phyloP scores from a whole-genome alignment of 2,329 filamentous ascomycete species.

The Phyllosticta capitalensis region DNA sequence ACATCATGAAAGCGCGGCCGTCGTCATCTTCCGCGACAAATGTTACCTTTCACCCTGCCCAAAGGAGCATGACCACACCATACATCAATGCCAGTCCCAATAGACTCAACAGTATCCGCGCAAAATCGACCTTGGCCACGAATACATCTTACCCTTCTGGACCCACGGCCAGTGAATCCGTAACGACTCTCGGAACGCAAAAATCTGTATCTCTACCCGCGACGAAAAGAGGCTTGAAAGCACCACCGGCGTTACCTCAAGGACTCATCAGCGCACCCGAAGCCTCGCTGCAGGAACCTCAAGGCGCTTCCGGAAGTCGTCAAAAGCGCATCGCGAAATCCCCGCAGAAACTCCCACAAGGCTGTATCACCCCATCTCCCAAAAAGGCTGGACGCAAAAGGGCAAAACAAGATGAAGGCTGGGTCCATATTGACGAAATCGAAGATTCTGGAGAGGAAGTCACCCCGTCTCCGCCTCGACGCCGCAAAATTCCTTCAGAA shows the following conservation, averaged over 20 bases:
- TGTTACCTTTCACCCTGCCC: neutral
- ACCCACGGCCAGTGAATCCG: neutral
- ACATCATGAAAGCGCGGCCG: neutral
- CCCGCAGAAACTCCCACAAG: neutral
- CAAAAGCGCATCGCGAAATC: neutral
- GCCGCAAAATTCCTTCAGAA: conserved; percentile 1
- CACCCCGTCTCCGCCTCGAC: conserved; percentile 27
- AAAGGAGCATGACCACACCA: neutral
- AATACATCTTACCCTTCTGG: neutral
- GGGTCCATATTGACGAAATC: conserved; percentile 29
- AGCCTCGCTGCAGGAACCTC: neutral
- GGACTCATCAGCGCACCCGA: neutral
- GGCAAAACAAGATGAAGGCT: conserved; percentile 7
- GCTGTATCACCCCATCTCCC: neutral
- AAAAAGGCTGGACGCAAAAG: neutral
- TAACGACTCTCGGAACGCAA: neutral
- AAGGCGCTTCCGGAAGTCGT: neutral
- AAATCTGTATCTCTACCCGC: neutral
- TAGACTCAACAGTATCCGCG: neutral
- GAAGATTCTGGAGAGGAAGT: conserved; percentile 27
- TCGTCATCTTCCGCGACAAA: neutral
- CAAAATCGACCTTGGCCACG: neutral
- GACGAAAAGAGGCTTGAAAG: neutral
- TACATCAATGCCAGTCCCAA: neutral
- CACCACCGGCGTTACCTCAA: neutral